phyloP scores from a whole-genome alignment of 1,139 yeast genomes.

The Yamadazyma oceani region DNA sequence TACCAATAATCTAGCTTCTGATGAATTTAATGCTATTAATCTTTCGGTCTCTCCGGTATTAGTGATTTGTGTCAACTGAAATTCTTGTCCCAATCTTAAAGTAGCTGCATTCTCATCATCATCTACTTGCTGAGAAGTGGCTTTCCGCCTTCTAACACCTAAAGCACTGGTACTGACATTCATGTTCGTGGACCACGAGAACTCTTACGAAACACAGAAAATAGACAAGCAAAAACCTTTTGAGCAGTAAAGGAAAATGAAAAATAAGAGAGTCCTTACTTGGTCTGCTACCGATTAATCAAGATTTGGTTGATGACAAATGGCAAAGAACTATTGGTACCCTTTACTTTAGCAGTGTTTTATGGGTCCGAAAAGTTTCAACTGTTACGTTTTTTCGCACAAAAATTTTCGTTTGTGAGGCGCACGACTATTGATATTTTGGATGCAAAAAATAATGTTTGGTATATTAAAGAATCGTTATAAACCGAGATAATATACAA shows the following conservation, averaged over 20 bases:
- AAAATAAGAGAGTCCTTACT: too few relatives aligned
- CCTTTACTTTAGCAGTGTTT: neutral
- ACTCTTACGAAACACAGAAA: too few relatives aligned
- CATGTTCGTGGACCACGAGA: conserved; percentile 57
- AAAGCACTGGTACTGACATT: conserved; percentile 88
- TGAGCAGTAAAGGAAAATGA: too few relatives aligned
- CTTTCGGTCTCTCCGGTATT: conserved; percentile 78
- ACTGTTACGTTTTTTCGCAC: too few relatives aligned
- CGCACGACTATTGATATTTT: too few relatives aligned
- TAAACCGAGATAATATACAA: too few relatives aligned
- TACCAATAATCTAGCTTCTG: conserved; percentile 86
- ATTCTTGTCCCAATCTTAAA: conserved; percentile 88
- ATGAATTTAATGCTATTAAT: conserved; percentile 78
- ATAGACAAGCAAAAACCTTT: too few relatives aligned
- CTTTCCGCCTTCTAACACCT: conserved; percentile 70
- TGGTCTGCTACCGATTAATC: too few relatives aligned
- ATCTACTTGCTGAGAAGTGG: conserved; percentile 62
- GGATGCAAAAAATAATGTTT: too few relatives aligned
- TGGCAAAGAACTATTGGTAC: neutral
- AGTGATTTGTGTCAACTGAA: conserved; percentile 74
- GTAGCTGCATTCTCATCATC: conserved; percentile 89
- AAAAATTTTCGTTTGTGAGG: neutral
- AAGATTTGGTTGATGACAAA: too few relatives aligned
- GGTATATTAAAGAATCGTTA: too few relatives aligned
- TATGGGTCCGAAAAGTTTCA: neutral